These are phyloP conservation scores for Wickerhamomyces silvicola DNA, from an alignment of 805 yeast genomes.

Conservation along the genomic window DNA sequence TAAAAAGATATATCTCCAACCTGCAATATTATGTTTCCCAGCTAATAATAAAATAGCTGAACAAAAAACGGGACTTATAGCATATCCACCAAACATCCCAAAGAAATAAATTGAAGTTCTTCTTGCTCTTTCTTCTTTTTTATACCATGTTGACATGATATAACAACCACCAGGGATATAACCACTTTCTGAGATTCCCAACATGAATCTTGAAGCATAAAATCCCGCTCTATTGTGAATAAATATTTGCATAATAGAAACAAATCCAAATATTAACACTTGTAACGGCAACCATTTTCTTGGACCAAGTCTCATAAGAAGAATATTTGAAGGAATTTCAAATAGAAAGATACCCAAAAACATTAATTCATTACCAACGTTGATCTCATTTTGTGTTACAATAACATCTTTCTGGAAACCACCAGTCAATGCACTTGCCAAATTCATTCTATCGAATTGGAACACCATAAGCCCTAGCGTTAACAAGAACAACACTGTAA, in stretches of 20 bases:
- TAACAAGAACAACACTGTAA: slow-evolving; percentile 47
- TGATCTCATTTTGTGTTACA: slow-evolving; percentile 47
- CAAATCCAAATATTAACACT: slow-evolving; percentile 48
- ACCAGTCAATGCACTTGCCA: slow-evolving; percentile 51
- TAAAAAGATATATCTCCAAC: slow-evolving; percentile 61
- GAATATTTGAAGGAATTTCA: slow-evolving; percentile 57
- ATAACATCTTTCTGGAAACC: slow-evolving; percentile 42
- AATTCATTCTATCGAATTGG: slow-evolving; percentile 50
- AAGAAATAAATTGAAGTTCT: slow-evolving; percentile 52
- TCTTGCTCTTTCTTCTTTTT: slow-evolving; percentile 47
- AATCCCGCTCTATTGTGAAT: slow-evolving; percentile 35
- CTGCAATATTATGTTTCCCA: slow-evolving; percentile 35
- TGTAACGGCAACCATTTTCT: slow-evolving; percentile 56
- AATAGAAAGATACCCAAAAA: slow-evolving; percentile 44
- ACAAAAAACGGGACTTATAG: slow-evolving; percentile 39
- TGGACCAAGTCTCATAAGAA: slow-evolving; percentile 53
- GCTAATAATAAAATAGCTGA: slow-evolving; percentile 47
- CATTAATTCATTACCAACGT: slow-evolving; percentile 49
- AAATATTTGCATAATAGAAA: slow-evolving; percentile 44
- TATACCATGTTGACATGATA: slow-evolving; percentile 54
- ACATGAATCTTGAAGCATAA: slow-evolving; percentile 39
- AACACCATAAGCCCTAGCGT: slow-evolving; percentile 49
- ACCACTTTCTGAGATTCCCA: slow-evolving; percentile 57
- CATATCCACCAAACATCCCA: slow-evolving; percentile 39
- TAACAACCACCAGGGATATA: slow-evolving; percentile 52